Base-by-base conservation (phyloP, 139 green algal genomes). In the Tetratostichococcus sp. region DNA sequence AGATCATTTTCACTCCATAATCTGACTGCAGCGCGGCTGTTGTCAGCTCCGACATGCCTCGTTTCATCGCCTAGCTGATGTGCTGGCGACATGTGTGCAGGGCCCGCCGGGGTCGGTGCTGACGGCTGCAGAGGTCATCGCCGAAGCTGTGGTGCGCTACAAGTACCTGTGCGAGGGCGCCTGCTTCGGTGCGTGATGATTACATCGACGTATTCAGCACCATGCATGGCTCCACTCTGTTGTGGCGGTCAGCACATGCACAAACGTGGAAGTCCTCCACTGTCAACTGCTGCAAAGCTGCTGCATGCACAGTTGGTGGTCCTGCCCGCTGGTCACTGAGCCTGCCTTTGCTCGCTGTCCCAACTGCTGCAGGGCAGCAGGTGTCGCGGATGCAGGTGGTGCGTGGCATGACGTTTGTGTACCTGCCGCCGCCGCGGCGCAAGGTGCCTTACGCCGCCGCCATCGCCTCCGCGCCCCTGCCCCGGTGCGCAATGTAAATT, bases 121-220 rank as follows among this genome's bases (percentile, higher is more conserved):
- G 23, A 35, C 79, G 21, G 92, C 91, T 0, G 70, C 94, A 33
- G 69, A 82, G 35, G 82, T 96, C 57, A 86, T 97, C 17, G 72
- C 75, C 28, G 75, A 82, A 16, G 91, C 88, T 0, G 85, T 97
- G 11, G 88, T 94, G 42, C 84, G 91, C 26, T 97, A 97, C 90
- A 94, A 93, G 75, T 89, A 95, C 66, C 86, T 97, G 43, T 97
- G 91, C 68, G 91, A 97, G 76, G 86, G 89, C 2, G 83, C 83
- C 1, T 90, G 86, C 77, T 80, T 75, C 32, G 85, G 89, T 62
- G 50, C 50, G 50, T 23, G 14, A 4, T 26, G 2, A 22, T 50
- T 14, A 50, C 39, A 14, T 14, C 14, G 39, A 22, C 39, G 14
- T 50, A 14, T 14, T 22, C n/a, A n/a, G n/a, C n/a, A n/a, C n/a